Percentiles rank a stretch among this genome's conserved stretches.
Evolutionary conservation across 371 early-diverging fungal species (phyloP).

Genomic region (Massospora cicadina): DNA sequence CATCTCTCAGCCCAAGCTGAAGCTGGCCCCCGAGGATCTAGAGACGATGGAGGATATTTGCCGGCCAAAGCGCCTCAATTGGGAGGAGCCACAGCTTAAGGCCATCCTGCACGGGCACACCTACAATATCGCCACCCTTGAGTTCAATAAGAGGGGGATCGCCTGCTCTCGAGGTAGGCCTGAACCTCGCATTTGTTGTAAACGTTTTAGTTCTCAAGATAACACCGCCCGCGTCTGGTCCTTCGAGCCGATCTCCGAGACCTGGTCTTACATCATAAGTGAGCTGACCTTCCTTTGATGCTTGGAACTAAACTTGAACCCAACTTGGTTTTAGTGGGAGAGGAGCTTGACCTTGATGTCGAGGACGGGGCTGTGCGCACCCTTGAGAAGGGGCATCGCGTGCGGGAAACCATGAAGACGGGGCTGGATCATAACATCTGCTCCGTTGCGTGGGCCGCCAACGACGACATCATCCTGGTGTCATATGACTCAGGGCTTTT

Average conservation of each 20-base stretch:
- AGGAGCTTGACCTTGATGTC: background rate
- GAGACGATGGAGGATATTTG: background rate
- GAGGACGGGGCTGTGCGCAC: background rate
- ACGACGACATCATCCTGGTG: background rate
- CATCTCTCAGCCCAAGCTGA: background rate
- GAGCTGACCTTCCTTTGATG: background rate
- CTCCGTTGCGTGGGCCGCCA: background rate
- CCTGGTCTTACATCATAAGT: background rate
- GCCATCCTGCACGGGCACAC: slow-evolving; percentile 5
- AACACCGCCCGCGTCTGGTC: slow-evolving; percentile 1
- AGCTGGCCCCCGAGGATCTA: background rate
- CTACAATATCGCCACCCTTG: background rate
- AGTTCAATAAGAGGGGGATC: slow-evolving; percentile 4
- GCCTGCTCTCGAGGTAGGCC: slow-evolving; percentile 1
- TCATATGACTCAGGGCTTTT: slow-evolving; percentile 1
- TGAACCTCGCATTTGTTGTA: background rate
- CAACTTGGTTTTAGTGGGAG: background rate
- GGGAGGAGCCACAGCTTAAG: background rate
- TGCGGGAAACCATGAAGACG: background rate
- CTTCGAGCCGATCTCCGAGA: background rate
- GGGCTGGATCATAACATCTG: background rate
- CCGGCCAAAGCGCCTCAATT: background rate
- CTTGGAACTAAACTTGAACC: no score
- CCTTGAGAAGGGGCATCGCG: background rate
- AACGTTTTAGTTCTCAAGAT: background rate